Conservation (phyloP, 805 yeast genomes). For the Ogataea wickerhamii region DNA sequence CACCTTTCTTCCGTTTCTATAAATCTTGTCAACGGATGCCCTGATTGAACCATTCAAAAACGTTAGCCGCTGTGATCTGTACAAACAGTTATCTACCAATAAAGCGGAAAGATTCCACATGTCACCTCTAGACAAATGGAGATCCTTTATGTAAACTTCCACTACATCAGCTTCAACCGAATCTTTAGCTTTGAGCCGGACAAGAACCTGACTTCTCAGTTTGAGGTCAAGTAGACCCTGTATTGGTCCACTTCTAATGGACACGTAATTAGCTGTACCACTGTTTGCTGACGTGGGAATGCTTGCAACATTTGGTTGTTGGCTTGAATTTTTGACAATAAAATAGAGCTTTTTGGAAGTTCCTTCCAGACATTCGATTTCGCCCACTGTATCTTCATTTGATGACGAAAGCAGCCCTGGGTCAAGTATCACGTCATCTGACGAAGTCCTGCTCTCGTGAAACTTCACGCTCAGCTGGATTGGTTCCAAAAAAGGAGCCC, state of each 20-base stretch:
- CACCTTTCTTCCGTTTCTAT: slow-evolving; percentile 61
- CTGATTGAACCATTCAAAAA: slow-evolving; percentile 60
- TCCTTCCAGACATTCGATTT: slow-evolving; percentile 47
- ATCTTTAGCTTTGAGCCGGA: slow-evolving; percentile 43
- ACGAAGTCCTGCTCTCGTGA: slow-evolving; percentile 63
- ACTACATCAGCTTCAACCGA: slow-evolving; percentile 74
- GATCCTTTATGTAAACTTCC: slow-evolving; percentile 77
- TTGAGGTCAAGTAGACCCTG: slow-evolving; percentile 61
- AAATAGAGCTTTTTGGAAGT: slow-evolving; percentile 40
- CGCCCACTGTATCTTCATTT: slow-evolving; percentile 73
- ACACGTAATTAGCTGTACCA: slow-evolving; percentile 37
- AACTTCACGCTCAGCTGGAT: slow-evolving; percentile 46
- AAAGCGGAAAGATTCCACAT: slow-evolving; percentile 81
- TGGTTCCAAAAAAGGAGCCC: slow-evolving; percentile 27
- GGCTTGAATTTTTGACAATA: slow-evolving; percentile 32
- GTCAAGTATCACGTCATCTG: slow-evolving; percentile 63
- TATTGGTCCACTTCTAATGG: slow-evolving; percentile 57
- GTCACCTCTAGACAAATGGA: slow-evolving; percentile 80
- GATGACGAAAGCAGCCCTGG: slow-evolving; percentile 57
- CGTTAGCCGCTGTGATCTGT: slow-evolving; percentile 58
- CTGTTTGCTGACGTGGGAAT: slow-evolving; percentile 18
- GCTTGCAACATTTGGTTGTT: neutral
- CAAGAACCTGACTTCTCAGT: slow-evolving; percentile 61
- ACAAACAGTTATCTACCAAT: slow-evolving; percentile 60
- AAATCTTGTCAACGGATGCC: slow-evolving; percentile 60